Evolutionary conservation across 2,329 filamentous ascomycete species (phyloP).

Genomic region (Verticillium longisporum): DNA sequence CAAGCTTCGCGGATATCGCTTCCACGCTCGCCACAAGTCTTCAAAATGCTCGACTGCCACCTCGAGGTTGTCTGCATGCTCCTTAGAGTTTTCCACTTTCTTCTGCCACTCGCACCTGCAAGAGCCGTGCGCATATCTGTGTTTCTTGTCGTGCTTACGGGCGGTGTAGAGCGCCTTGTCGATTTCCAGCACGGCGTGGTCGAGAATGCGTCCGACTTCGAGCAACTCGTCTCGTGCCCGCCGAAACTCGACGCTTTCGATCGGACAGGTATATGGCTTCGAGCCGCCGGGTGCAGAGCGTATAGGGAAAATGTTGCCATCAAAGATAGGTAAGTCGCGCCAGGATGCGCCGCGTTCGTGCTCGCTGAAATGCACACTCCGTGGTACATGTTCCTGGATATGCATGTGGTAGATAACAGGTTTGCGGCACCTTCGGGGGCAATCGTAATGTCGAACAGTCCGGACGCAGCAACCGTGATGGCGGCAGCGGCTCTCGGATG

Average conservation of each 20-base stretch:
- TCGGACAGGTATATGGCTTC: neutral
- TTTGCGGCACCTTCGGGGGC: slow-evolving; percentile 5
- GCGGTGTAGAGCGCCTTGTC: neutral
- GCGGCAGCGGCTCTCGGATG: slow-evolving; percentile 9
- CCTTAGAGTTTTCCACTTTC: neutral
- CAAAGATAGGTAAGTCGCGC: slow-evolving; percentile 6
- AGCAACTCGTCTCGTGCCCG: neutral
- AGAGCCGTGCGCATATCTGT: neutral
- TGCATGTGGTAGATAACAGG: slow-evolving; percentile 6
- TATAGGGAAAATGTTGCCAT: slow-evolving; percentile 1
- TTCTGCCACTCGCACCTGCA: neutral
- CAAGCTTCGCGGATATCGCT: neutral
- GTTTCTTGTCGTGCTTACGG: neutral
- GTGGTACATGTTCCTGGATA: neutral
- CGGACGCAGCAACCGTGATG: slow-evolving; percentile 20
- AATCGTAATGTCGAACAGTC: slow-evolving; percentile 10
- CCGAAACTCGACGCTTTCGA: neutral
- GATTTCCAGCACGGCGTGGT: neutral
- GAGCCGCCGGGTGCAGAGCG: neutral
- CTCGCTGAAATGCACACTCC: neutral
- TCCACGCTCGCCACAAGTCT: neutral
- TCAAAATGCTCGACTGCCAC: neutral
- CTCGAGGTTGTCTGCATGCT: neutral
- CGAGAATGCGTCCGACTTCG: neutral
- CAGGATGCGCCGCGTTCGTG: neutral